These are phyloP conservation scores for Apiotrichum sp. DNA, from an alignment of 1,284 basidiomycete species.

Conservation along the genomic window DNA sequence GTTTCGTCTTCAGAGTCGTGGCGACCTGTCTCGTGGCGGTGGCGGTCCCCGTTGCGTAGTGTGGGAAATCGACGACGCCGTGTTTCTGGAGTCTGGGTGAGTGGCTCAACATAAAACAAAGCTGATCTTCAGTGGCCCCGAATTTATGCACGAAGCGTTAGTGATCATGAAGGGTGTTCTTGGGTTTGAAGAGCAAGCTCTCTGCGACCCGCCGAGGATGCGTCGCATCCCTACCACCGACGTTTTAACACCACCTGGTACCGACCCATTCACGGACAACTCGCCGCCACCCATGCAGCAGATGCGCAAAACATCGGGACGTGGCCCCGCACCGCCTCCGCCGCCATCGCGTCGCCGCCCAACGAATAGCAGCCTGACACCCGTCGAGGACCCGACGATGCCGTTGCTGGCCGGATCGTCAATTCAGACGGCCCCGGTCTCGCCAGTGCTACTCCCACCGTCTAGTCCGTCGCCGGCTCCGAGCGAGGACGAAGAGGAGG, in stretches of 20 bases:
- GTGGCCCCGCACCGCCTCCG: constrained; percentile 30
- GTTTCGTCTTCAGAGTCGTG: constrained; percentile 34
- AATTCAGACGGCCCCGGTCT: constrained; percentile 2
- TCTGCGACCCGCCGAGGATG: constrained; percentile 33
- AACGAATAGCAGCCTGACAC: neutral
- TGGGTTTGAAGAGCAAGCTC: constrained; percentile 37
- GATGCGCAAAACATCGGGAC: constrained; percentile 15
- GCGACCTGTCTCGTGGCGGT: constrained; percentile 23
- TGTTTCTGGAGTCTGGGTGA: constrained; percentile 43
- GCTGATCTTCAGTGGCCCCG: constrained; percentile 27
- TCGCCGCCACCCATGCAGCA: neutral
- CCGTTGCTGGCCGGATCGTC: constrained; percentile 1
- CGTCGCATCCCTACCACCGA: constrained; percentile 12
- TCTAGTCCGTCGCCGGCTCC: constrained; percentile 1
- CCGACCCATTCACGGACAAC: constrained; percentile 38
- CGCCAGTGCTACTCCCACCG: neutral
- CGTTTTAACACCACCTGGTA: constrained; percentile 8
- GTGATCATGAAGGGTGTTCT: constrained; percentile 40
- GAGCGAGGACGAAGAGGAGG: constrained; percentile 23
- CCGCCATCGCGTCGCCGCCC: constrained; percentile 20
- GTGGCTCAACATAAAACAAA: constrained; percentile 3
- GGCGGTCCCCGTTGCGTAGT: constrained; percentile 30
- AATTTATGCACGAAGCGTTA: constrained; percentile 44
- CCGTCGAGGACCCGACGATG: neutral
- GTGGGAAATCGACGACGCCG: constrained; percentile 46